Percentiles rank a stretch among this genome's conserved stretches.
phyloP scores from a whole-genome alignment of 495 filamentous ascomycete genomes.

The Penicillium taxi region DNA sequence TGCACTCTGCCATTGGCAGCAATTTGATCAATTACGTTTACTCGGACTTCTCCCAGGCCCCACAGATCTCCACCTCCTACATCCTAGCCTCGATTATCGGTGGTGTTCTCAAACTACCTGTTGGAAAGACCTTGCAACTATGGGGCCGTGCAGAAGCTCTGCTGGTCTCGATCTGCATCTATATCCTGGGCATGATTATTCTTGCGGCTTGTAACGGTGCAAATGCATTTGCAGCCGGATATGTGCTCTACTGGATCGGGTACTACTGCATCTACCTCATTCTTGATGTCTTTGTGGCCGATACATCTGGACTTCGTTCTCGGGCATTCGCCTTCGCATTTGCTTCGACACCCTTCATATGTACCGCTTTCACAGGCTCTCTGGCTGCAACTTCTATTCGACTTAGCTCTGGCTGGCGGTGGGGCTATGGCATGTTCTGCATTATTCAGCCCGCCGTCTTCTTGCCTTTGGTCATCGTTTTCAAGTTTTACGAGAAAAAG shows the following conservation, averaged over 20 bases:
- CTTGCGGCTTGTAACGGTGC: slow-evolving; percentile 41
- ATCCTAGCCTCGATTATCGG: slow-evolving; percentile 47
- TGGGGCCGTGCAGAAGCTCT: slow-evolving; percentile 55
- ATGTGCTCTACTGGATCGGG: slow-evolving; percentile 50
- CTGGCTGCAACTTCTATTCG: slow-evolving; percentile 36
- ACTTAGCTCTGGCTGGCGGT: slow-evolving; percentile 48
- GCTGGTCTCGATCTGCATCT: slow-evolving; percentile 30
- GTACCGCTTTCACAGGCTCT: slow-evolving; percentile 38
- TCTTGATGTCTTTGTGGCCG: slow-evolving; percentile 55
- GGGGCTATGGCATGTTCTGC: slow-evolving; percentile 55
- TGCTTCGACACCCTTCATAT: slow-evolving; percentile 47
- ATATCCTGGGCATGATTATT: slow-evolving; percentile 38
- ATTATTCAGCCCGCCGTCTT: slow-evolving; percentile 49
- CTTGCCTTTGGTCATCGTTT: slow-evolving; percentile 41
- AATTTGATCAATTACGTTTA: slow-evolving; percentile 34
- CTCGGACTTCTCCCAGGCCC: slow-evolving; percentile 27
- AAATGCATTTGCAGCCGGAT: slow-evolving; percentile 39
- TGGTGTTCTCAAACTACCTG: slow-evolving; percentile 57
- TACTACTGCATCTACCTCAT: slow-evolving; percentile 51
- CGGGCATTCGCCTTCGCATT: slow-evolving; percentile 55
- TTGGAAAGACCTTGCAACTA: slow-evolving; percentile 60
- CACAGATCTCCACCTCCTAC: slow-evolving; percentile 29
- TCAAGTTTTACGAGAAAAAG: slow-evolving; percentile 51
- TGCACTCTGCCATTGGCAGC: slow-evolving; percentile 30
- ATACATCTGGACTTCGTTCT: slow-evolving; percentile 55